A percentile compares a stretch with the other conserved stretches of the same genome.
phyloP scores from a whole-genome alignment of 169 alveolate species.

The Haemoproteus tartakovskyi region DNA sequence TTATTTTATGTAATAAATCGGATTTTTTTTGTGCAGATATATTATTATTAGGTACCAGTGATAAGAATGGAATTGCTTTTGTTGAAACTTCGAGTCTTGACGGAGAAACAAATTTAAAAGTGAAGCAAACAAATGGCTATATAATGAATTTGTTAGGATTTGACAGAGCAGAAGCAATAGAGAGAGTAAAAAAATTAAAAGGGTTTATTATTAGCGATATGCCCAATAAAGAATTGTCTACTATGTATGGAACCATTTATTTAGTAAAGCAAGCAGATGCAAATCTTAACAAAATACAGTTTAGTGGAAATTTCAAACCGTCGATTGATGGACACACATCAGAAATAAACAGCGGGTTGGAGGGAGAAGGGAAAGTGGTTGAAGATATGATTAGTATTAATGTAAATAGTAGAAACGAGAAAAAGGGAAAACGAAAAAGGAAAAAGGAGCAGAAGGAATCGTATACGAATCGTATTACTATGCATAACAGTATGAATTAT shows the following conservation, averaged over 20 bases:
- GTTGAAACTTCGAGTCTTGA: slow-evolving; percentile 95
- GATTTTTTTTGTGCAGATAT: slow-evolving; percentile 93
- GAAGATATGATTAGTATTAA: slow-evolving; percentile 16
- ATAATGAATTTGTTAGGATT: slow-evolving; percentile 17
- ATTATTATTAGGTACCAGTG: slow-evolving; percentile 86
- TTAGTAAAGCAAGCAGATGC: slow-evolving; percentile 23
- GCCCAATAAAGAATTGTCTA: slow-evolving; percentile 54
- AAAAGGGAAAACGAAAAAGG: too few relatives aligned
- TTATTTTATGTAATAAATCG: slow-evolving; percentile 85
- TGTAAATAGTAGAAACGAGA: slow-evolving; percentile 1
- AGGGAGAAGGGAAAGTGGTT: too few relatives aligned
- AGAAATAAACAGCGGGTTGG: too few relatives aligned
- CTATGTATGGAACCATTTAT: slow-evolving; percentile 58
- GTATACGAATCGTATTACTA: too few relatives aligned
- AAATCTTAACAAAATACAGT: too few relatives aligned
- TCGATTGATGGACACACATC: too few relatives aligned
- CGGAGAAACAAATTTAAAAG: slow-evolving; percentile 94
- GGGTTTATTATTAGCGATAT: slow-evolving; percentile 54
- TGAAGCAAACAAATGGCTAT: slow-evolving; percentile 77
- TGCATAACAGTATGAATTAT: too few relatives aligned
- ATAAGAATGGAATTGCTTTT: slow-evolving; percentile 87
- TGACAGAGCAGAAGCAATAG: slow-evolving; percentile 20
- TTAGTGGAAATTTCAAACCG: too few relatives aligned
- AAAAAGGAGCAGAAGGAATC: too few relatives aligned
- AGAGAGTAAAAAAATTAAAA: slow-evolving; percentile 28